Percentiles rank a stretch among this genome's conserved stretches.
Conservation (phyloP, 139 green algal species). For the Chara braunii region DNA sequence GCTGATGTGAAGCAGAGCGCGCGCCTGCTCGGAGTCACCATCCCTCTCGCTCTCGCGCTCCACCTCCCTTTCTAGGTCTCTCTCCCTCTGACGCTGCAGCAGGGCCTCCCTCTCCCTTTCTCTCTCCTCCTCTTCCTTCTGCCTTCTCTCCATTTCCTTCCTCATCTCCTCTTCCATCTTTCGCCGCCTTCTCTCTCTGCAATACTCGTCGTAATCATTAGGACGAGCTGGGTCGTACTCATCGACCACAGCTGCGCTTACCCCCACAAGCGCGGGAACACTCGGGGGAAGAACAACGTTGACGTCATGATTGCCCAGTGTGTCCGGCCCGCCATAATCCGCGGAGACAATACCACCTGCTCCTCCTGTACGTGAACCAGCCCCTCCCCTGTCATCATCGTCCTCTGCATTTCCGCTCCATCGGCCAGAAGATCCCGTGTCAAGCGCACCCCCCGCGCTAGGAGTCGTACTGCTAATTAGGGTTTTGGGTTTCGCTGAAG, state of each 20-base stretch:
- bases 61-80: neutral
- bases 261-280: conserved; percentile 23
- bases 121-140: conserved; percentile 52
- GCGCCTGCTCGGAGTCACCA: conserved; percentile 1
- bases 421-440: too few relatives aligned
- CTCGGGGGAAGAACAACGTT: too few relatives aligned
- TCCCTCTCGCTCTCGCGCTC: conserved; percentile 5
- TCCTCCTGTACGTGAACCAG: too few relatives aligned
- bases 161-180: conserved; percentile 57
- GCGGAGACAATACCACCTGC: too few relatives aligned
- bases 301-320: too few relatives aligned
- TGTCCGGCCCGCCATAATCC: too few relatives aligned
- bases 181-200: conserved; percentile 19
- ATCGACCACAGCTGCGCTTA: conserved; percentile 17
- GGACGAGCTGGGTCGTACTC: conserved; percentile 84
- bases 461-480: too few relatives aligned
- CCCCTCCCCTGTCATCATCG: too few relatives aligned
- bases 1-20: conserved; percentile 24
- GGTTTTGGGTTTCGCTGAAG: conserved; percentile 1
- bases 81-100: neutral
- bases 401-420: too few relatives aligned
- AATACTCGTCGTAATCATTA: conserved; percentile 83
- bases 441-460: too few relatives aligned
- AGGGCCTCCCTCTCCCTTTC: conserved; percentile 28
- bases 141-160: conserved; percentile 55